Percentiles rank a stretch among this genome's conserved stretches.
Evolutionary conservation across 306 rosid genomes (phyloP).

Genomic region (Cyamopsis tetragonoloba): DNA sequence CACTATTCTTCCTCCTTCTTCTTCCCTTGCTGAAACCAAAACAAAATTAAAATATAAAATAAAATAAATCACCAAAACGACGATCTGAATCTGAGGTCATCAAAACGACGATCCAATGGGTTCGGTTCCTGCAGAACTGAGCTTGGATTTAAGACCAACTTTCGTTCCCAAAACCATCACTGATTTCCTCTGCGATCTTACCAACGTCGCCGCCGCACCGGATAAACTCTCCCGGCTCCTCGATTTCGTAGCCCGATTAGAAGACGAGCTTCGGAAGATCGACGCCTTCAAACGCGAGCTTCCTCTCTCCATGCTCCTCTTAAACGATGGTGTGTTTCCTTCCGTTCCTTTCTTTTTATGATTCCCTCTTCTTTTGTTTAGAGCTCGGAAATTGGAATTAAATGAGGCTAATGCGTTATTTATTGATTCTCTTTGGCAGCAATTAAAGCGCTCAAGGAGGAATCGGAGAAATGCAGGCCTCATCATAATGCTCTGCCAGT

Average conservation of each 20-base stretch:
- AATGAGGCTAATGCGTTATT: slow-evolving; percentile 7
- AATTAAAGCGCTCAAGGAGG: slow-evolving; percentile 54
- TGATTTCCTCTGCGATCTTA: slow-evolving; percentile 56
- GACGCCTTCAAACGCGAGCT: slow-evolving; percentile 92
- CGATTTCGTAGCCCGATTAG: slow-evolving; percentile 48
- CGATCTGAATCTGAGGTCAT: slow-evolving; percentile 3
- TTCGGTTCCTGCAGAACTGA: slow-evolving; percentile 72
- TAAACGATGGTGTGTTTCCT: slow-evolving; percentile 66
- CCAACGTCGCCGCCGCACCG: slow-evolving; percentile 28
- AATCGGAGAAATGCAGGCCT: slow-evolving; percentile 44
- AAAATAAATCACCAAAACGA: no score
- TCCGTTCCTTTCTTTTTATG: neutral
- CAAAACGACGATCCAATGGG: slow-evolving; percentile 46
- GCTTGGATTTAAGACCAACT: slow-evolving; percentile 65
- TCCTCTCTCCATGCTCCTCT: slow-evolving; percentile 79
- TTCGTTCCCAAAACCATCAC: slow-evolving; percentile 68
- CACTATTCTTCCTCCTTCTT: neutral
- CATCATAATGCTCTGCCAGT: slow-evolving; percentile 46
- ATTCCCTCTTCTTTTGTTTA: neutral
- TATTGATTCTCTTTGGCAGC: slow-evolving; percentile 37
- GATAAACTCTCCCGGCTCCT: slow-evolving; percentile 46
- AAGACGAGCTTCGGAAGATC: slow-evolving; percentile 82
- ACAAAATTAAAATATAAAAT: no score
- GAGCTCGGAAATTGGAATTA: no score
- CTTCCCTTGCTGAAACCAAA: neutral